Conservation (phyloP, 176 grass and related monocot genomes). For the Guadua angustifolia region DNA sequence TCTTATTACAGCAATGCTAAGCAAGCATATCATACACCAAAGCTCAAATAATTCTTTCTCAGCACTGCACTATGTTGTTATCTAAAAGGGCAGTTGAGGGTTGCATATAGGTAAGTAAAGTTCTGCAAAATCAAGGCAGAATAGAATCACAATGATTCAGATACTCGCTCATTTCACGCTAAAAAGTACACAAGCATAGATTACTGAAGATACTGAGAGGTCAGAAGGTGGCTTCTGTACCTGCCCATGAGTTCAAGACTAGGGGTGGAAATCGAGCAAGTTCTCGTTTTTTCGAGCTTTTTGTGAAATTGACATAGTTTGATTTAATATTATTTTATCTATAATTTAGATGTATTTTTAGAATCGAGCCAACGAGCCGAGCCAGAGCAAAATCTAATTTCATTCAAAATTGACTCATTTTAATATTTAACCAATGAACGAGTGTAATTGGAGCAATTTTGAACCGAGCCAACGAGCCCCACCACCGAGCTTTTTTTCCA, state of each 20-base stretch:
- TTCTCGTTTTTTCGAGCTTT: too few species aligned
- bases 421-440: too few species aligned
- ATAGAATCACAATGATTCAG: not conserved
- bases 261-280: too few species aligned
- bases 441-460: too few species aligned
- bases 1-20: conserved; percentile 15
- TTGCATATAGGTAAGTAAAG: not conserved
- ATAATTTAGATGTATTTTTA: too few species aligned
- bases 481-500: too few species aligned
- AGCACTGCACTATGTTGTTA: not conserved
- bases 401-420: too few species aligned
- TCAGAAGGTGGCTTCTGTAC: conserved; percentile 41
- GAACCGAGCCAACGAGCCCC: too few species aligned
- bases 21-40: not conserved
- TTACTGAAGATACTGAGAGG: not conserved
- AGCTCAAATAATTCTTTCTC: not conserved
- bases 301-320: too few species aligned
- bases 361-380: too few species aligned
- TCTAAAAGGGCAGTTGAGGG: not conserved
- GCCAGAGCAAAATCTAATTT: too few species aligned
- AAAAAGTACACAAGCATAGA: not conserved
- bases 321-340: too few species aligned
- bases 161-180: not conserved
- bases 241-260: conserved; percentile 86
- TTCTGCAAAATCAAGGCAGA: conserved; percentile 5